These are phyloP conservation scores for Hypoxylon trugodes DNA, from an alignment of 495 filamentous ascomycete species.

Conservation along the genomic window DNA sequence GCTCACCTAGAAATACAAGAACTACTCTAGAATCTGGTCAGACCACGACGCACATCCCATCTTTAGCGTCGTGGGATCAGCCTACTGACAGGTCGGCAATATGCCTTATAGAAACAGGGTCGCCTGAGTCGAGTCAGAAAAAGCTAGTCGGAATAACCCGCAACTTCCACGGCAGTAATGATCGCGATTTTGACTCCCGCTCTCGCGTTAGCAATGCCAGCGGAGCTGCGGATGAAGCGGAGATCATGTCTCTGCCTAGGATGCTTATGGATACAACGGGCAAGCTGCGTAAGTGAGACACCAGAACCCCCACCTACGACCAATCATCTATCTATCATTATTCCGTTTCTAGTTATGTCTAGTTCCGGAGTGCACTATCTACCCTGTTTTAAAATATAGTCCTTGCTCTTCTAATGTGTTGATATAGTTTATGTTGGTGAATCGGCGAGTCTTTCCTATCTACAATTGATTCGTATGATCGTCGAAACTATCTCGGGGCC, in stretches of 20 bases:
- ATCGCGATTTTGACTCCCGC: constrained; percentile 59
- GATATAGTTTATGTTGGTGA: constrained; percentile 72
- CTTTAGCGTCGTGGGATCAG: constrained; percentile 37
- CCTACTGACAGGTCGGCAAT: constrained; percentile 22
- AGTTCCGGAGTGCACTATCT: not conserved
- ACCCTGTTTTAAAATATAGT: not conserved
- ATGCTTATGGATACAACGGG: constrained; percentile 68
- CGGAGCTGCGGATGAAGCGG: constrained; percentile 65
- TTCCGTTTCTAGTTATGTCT: not conserved
- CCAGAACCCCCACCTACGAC: not conserved
- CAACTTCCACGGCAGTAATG: constrained; percentile 40
- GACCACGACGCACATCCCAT: constrained; percentile 22
- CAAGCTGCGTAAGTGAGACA: constrained; percentile 58
- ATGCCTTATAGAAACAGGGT: constrained; percentile 16
- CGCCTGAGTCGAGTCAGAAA: constrained; percentile 25
- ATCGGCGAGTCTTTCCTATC: constrained; percentile 73
- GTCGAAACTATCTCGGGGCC: constrained; percentile 71
- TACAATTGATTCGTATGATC: constrained; percentile 77
- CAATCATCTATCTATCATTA: not conserved
- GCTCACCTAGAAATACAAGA: constrained; percentile 43
- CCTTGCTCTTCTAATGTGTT: constrained; percentile 15
- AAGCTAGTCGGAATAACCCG: constrained; percentile 31
- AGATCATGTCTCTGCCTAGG: constrained; percentile 62
- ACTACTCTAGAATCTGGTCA: constrained; percentile 27
- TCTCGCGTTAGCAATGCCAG: constrained; percentile 59